Base-by-base conservation (phyloP, 2,329 filamentous ascomycete species). In the Ceratocystis huliohia region DNA sequence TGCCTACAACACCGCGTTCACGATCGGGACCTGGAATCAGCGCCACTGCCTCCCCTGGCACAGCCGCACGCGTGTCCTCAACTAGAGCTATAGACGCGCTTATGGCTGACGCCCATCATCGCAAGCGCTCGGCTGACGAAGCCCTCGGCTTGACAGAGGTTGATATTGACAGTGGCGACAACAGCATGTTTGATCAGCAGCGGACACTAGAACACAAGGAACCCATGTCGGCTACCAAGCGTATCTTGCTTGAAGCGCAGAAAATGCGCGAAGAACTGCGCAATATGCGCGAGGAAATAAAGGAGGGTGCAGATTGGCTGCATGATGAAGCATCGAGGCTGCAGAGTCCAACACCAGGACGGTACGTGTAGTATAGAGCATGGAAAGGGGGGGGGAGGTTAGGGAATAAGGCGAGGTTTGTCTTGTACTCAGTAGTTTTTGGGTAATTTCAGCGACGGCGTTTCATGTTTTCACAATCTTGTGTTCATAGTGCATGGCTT, bases 251-350 rank as follows among this genome's bases (percentile, higher is more conserved):
- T 65, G 77, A 78, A 57, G 76, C 76, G 33, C 74, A 77, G 67
- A 75, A 73, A 46, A 69, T 77, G 66, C 73, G 76, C 59, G 73
- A 70, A 44, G 78, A 80, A 69, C 74, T 81, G 50, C 74, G 74
- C 46, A 73, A 74, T 63, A 73, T 78, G 69, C 74, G 77, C 15
- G 73, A 76, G 66, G 78, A 80, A 66, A 74, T 81, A 72, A 77
- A 80, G 68, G 75, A 80, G 69, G 78, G 75, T 17, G 74, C 74
- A n/a, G 73, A 74, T 22, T 81, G 79, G 79, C 80, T 78, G 70
- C 74, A 72, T 65, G 74, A 76, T 64, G 78, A 81, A 71, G 79
- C 76, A 46, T 75, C 77, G 65, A 74, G 74, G 50, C 68, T 81
- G 68, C 75, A 76, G 65, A 76, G 73, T 67, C 75, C 77, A 66